Evolutionary conservation across 2,329 filamentous ascomycete genomes (phyloP), one percentile per base, ranked within the genome.

Genomic region (Leptographium radiaticola): DNA sequence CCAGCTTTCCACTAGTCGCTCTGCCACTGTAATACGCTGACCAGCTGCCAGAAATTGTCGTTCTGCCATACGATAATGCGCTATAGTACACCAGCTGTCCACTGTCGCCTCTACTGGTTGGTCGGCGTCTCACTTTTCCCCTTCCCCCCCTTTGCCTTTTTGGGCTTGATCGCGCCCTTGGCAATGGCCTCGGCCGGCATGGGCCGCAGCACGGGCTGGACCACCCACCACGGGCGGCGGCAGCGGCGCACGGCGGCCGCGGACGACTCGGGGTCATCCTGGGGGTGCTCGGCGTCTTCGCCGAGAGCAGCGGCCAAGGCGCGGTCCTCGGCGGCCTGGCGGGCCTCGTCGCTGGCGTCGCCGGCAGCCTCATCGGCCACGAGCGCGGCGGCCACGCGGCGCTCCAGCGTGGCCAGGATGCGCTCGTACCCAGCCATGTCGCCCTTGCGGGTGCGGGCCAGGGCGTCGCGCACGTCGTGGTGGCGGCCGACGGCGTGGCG

Each of bases 151-250:
- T 36, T 51, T n/a, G 44, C 39, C 45, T 89, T 90, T 62, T 83
- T 87, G 57, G 84, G 66, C 55, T 75, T 79, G 66, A 95, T 75
- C 2, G 86, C 84, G 0, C 90, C 90, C 65, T 88, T 89, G 58
- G 84, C 83, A 59, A 93, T 63, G 2, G 93, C 93, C 70, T 97
- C 91, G 60, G 86, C 86, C 0, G 93, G 93, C 62, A 96, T 67
- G 43, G 89, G 90, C 54, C 90, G 74, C 8, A 96, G 79, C 62
- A 95, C 87, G 5, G 91, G 85, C 70, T 97, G 90, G 52, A 83
- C 89, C 5, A 95, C 77, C 88, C 89, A 96, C 79, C 84, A 96
- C 1, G 90, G 90, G 59, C 89, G 72, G 65, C 83, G 84, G 64
- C 89, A 95, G 56, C 80, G 74, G 53, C 77, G 79, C 31, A 93